These are phyloP conservation scores for Leccinum olivaceopallidum DNA, from an alignment of 768 basidiomycete genomes.

Conservation along the genomic window DNA sequence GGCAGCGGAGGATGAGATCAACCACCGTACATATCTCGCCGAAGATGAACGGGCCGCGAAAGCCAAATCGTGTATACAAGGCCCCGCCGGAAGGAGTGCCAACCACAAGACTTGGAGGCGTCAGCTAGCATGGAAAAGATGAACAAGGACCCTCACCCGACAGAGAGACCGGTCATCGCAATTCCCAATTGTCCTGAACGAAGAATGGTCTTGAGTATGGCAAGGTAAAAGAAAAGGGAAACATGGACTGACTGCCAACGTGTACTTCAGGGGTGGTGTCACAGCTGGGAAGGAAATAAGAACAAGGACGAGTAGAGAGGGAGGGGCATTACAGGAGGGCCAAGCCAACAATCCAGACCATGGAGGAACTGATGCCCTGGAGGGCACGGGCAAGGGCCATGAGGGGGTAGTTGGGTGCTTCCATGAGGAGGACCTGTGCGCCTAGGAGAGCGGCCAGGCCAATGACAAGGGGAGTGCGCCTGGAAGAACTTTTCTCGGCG, in stretches of 20 bases:
- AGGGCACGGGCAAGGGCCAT: constrained; percentile 61
- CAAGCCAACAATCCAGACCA: constrained; percentile 63
- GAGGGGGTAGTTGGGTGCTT: constrained; percentile 53
- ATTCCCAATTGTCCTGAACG: constrained; percentile 56
- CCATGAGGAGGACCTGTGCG: constrained; percentile 63
- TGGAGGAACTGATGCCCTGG: constrained; percentile 60
- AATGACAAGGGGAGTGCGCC: constrained; percentile 49
- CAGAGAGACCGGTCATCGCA: constrained; percentile 56
- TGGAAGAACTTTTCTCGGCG: constrained; percentile 49
- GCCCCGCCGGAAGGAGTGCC: constrained; percentile 61
- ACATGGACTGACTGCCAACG: constrained; percentile 45
- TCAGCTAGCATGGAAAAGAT: background rate
- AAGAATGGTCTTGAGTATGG: background rate
- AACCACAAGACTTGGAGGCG: constrained; percentile 42
- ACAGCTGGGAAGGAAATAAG: constrained; percentile 42
- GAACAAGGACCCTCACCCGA: constrained; percentile 41
- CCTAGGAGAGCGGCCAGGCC: constrained; percentile 52
- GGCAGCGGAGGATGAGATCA: constrained; percentile 54
- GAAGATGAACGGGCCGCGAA: constrained; percentile 60
- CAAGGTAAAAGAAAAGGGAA: background rate
- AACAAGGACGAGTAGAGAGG: background rate
- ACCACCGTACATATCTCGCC: constrained; percentile 45
- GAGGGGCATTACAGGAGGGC: constrained; percentile 49
- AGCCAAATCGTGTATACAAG: constrained; percentile 55
- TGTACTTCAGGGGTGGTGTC: constrained; percentile 51